Base-by-base conservation (phyloP, 768 basidiomycete genomes). In the Xanthoconium stramineum region DNA sequence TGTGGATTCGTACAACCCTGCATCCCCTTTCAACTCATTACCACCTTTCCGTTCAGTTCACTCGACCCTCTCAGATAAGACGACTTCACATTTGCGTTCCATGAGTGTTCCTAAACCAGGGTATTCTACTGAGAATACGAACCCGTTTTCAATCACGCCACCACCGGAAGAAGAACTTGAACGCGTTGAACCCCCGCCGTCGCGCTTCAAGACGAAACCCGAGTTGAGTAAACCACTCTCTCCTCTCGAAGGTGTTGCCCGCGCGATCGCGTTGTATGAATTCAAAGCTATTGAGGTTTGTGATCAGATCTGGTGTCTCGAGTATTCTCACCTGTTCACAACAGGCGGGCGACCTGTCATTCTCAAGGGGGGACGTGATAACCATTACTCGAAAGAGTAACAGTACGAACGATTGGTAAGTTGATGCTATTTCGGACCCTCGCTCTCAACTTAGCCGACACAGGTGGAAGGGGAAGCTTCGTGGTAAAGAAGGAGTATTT, bases 401-500 rank as follows among this genome's bases (percentile, higher is more conserved):
- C 36, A 89, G 82, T 43, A 82, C 74, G 11, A 83, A 93, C 65
- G 88, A 91, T 60, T 93, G 90, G 90, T 85, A 61, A 49, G 79
- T 69, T 33, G 51, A 50, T 45, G 30, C 37, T 43, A 6, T 30
- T 52, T 51, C 44, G 20, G 29, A n/a, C 9, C 32, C 6, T n/a
- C 39, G 8, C 40, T 42, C 45, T 35, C 28, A 6, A 52, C 52
- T 47, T 20, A 37, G 33, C 37, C 6, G 17, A 37, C 33, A 15
- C 55, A 90, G 88, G 88, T 92, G 90, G 90, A 86, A 78, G 14
- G 90, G 90, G n/a, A 86, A 81, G 65, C 57, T 84, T 2, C 71
- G 80, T 20, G 79, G 78, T 15, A 69, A 76, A 38, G 74, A 81
- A 60, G 91, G 91, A 0, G 80, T 86, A 44, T 92, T 93, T 69